These are phyloP conservation scores for Penicillium brasilianum DNA, from an alignment of 2,329 filamentous ascomycete species.

Conservation along the genomic window DNA sequence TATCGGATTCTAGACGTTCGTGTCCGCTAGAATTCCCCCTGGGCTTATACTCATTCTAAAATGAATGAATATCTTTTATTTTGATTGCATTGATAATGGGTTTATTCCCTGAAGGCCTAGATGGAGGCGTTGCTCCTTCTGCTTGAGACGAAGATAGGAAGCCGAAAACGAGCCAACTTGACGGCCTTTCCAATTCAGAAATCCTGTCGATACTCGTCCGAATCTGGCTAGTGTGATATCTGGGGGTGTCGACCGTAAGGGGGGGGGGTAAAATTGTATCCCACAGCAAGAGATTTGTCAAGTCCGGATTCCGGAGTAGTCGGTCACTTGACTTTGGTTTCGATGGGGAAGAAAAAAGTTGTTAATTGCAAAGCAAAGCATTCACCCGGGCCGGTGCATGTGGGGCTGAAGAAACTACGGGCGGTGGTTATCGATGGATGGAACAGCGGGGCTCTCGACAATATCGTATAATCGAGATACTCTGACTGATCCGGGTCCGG, in stretches of 20 bases:
- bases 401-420: conserved; percentile 3
- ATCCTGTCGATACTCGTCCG: too few species aligned
- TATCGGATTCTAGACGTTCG: too few species aligned
- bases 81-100: neutral
- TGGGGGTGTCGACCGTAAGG: too few species aligned
- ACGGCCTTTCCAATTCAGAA: too few species aligned
- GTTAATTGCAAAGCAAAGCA: neutral
- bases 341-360: neutral
- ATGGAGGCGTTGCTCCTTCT: neutral
- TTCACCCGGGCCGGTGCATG: conserved; percentile 2
- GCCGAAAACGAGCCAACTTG: too few species aligned
- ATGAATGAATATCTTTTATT: too few species aligned
- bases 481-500: neutral
- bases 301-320: neutral
- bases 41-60: too few species aligned
- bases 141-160: too few species aligned
- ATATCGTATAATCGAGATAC: neutral
- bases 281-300: neutral
- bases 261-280: neutral
- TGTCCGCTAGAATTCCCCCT: too few species aligned
- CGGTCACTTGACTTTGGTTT: neutral
- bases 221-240: too few species aligned
- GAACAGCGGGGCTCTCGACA: neutral
- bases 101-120: neutral
- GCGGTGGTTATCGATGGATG: neutral